Evolutionary conservation across 371 early-diverging fungal species (phyloP).

Genomic region (Mucor ambiguus): DNA sequence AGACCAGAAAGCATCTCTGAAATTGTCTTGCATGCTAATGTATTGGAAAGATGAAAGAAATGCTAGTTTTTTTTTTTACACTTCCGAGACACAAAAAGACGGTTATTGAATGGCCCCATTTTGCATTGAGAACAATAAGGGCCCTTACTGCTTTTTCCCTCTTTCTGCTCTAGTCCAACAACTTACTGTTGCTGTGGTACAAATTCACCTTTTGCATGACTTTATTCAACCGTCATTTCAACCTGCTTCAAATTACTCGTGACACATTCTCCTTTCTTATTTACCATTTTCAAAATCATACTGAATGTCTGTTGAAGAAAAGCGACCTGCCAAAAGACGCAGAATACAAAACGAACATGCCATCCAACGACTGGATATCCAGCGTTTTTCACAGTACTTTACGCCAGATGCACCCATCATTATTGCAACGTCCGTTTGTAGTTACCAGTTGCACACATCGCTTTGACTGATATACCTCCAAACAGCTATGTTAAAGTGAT

Average conservation of each 20-base stretch:
- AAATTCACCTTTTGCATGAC: background rate
- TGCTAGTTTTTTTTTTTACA: slow-evolving; percentile 2
- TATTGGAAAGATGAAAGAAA: slow-evolving; percentile 2
- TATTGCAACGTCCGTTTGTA: slow-evolving; percentile 5
- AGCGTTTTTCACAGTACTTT: background rate
- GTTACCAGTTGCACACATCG: too few species aligned
- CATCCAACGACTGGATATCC: background rate
- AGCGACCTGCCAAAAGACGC: background rate
- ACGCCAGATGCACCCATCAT: slow-evolving; percentile 15
- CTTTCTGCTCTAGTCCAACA: background rate
- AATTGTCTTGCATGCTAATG: slow-evolving; percentile 3
- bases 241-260: background rate
- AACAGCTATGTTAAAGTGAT: slow-evolving; percentile 3
- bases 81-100: background rate
- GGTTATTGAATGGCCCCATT: background rate
- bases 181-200: background rate
- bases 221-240: background rate
- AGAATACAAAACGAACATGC: background rate
- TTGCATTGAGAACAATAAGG: background rate
- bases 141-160: background rate
- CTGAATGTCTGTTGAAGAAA: background rate
- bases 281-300: background rate
- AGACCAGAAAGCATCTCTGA: slow-evolving; percentile 15
- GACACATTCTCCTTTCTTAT: background rate
- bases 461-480: background rate